Evolutionary conservation across 2,329 filamentous ascomycete genomes (phyloP), one percentile per base, ranked within the genome.

Genomic region (Colletotrichum chrysophilum): DNA sequence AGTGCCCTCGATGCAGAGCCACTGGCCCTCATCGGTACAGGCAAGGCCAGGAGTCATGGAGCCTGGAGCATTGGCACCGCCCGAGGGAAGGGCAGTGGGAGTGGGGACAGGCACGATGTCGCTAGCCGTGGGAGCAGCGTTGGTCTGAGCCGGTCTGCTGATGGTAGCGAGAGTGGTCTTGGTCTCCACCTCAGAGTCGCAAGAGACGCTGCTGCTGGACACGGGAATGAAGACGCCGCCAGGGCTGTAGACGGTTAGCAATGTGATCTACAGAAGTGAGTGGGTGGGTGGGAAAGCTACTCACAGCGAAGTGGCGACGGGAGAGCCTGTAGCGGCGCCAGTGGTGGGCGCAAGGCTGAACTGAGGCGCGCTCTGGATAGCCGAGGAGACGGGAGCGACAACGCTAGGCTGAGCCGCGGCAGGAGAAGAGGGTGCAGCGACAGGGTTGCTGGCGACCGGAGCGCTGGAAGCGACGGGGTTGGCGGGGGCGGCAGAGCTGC

Each of bases 1-100:
- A 28, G 82, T 83, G 66, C 90, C 91, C 21, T 83, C 85, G 30
- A 91, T 83, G 80, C 92, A 93, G 83, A 91, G 89, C 90, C 90
- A 93, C 18, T 82, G 78, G 24, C 92, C 92, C 79, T 93, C 91
- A 5, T 83, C 74, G 38, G 80, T 82, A 84, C 92, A 93, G 24
- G 86, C 70, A 16, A 86, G 83, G 36, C 86, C 87, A 8, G 85
- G 80, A 26, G 81, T 78, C 64, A 81, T 80, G 70, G 79, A 79
- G 55, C 85, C 83, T 14, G 72, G 62, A 30, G 78, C 80, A 76
- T 74, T 78, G 61, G 77, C 78, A 26, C 77, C 75, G 34, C 76
- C 76, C 26, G 74, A 24, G 10, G 75, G 69, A 61, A 60, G 66
- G 48, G 36, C 18, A 65, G 72, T 72, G n/a, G 56, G 70, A 58